A percentile compares a stretch with the other conserved stretches of the same genome.
phyloP scores from a whole-genome alignment of 169 alveolate species.

The Fabrea salina region DNA sequence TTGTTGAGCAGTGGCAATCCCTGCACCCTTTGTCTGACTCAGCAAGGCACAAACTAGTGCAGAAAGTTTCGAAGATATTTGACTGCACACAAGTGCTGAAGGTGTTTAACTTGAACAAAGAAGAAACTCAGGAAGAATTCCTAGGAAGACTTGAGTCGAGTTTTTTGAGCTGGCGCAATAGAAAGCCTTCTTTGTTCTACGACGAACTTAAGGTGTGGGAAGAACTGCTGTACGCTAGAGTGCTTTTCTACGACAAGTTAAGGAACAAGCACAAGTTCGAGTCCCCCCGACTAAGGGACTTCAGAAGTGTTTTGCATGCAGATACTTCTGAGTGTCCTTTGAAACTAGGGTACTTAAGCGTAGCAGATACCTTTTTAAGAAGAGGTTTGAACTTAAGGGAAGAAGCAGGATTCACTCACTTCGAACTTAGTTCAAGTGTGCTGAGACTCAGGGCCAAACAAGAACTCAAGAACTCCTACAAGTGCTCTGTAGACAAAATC shows the following conservation, averaged over 20 bases:
- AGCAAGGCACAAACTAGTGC: constrained; percentile 38
- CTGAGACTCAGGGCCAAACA: neutral
- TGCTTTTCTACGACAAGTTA: constrained; percentile 30
- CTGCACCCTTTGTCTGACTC: constrained; percentile 1
- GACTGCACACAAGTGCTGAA: constrained; percentile 31
- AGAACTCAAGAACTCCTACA: neutral
- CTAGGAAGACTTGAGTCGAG: neutral
- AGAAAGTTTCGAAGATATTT: constrained; percentile 28
- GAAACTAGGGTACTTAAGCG: constrained; percentile 60
- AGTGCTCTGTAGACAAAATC: too few species aligned
- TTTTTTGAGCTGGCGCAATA: constrained; percentile 35
- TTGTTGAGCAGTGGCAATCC: constrained; percentile 28
- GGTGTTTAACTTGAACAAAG: constrained; percentile 9
- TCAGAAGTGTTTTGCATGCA: constrained; percentile 43
- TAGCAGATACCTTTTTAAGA: constrained; percentile 55
- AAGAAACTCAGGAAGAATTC: constrained; percentile 23
- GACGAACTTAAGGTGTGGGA: constrained; percentile 61
- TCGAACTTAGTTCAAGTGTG: neutral
- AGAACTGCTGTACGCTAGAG: constrained; percentile 51
- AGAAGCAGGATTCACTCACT: constrained; percentile 20
- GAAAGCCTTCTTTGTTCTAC: constrained; percentile 51
- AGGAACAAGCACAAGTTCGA: neutral
- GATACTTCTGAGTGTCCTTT: constrained; percentile 68
- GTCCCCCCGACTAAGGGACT: constrained; percentile 24
- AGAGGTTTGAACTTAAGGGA: constrained; percentile 53